phyloP scores from a whole-genome alignment of 352 stramenopile genomes.

The Aphanomyces astaci region DNA sequence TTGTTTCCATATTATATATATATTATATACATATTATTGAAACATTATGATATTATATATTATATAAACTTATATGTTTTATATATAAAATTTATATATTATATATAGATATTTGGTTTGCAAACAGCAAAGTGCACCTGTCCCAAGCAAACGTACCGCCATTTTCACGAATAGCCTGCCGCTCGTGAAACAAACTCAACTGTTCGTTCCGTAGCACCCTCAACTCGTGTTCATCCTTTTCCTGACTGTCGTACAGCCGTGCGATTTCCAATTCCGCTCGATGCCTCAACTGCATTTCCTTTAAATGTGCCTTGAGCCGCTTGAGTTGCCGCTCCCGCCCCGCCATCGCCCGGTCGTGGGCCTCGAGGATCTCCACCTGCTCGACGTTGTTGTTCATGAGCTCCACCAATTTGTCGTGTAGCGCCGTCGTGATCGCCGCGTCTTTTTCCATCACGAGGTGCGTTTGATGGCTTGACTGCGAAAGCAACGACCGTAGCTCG shows the following conservation, averaged over 20 bases:
- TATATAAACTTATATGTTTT: no score
- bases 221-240: conserved; percentile 56
- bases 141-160: background rate
- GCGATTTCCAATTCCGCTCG: conserved; percentile 52
- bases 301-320: conserved; percentile 47
- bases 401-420: background rate
- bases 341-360: conserved; percentile 59
- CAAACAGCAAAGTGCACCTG: no score
- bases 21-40: no score
- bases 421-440: background rate
- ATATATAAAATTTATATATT: no score
- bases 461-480: conserved; percentile 31
- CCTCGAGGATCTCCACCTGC: conserved; percentile 51
- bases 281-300: conserved; percentile 47
- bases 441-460: conserved; percentile 6
- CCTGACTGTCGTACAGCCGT: conserved; percentile 49
- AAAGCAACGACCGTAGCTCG: conserved; percentile 47
- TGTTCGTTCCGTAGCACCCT: conserved; percentile 51
- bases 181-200: conserved; percentile 34
- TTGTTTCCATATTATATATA: no score
- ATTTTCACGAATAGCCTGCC: conserved; percentile 27
- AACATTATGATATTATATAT: no score
- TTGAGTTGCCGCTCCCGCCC: conserved; percentile 51
- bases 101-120: no score
- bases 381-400: conserved; percentile 16